phyloP scores from a whole-genome alignment of 1,284 basidiomycete genomes.

The Fistulinella cinereoalba region DNA sequence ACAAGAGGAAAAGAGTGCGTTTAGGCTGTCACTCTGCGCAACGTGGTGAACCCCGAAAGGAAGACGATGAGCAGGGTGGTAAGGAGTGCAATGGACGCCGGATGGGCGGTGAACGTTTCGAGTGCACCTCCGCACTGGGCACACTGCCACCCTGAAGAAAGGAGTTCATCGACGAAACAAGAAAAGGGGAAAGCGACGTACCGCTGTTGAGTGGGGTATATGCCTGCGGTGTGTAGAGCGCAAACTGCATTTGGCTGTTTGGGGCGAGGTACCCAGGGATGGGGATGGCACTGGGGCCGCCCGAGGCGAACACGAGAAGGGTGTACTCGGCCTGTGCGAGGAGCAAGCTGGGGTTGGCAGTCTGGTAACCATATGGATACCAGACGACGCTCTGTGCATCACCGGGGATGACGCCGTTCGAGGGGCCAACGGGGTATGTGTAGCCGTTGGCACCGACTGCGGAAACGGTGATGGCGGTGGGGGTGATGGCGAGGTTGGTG shows the following conservation, averaged over 20 bases:
- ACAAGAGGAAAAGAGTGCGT: slow-evolving; percentile 1
- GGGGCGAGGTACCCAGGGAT: slow-evolving; percentile 67
- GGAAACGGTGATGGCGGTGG: slow-evolving; percentile 73
- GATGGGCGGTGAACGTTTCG: slow-evolving; percentile 51
- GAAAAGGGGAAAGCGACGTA: slow-evolving; percentile 29
- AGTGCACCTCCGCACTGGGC: slow-evolving; percentile 59
- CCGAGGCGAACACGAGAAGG: slow-evolving; percentile 75
- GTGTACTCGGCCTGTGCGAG: slow-evolving; percentile 77
- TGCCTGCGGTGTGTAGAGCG: slow-evolving; percentile 77
- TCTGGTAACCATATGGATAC: slow-evolving; percentile 79
- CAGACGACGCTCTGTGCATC: slow-evolving; percentile 72
- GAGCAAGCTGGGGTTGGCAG: slow-evolving; percentile 59
- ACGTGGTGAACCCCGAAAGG: slow-evolving; percentile 58
- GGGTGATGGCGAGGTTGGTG: slow-evolving; percentile 65
- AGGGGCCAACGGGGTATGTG: slow-evolving; percentile 84
- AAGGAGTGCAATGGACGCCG: slow-evolving; percentile 62
- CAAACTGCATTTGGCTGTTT: slow-evolving; percentile 74
- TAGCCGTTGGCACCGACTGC: slow-evolving; percentile 84
- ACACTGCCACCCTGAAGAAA: slow-evolving; percentile 70
- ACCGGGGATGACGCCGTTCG: slow-evolving; percentile 69
- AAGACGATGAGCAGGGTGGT: slow-evolving; percentile 71
- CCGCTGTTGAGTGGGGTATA: slow-evolving; percentile 75
- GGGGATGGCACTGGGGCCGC: slow-evolving; percentile 60
- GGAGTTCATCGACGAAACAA: slow-evolving; percentile 5
- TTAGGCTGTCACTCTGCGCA: slow-evolving; percentile 31